Evolutionary conservation across 2,329 filamentous ascomycete species (phyloP).

Genomic region (Polytolypa hystricis): DNA sequence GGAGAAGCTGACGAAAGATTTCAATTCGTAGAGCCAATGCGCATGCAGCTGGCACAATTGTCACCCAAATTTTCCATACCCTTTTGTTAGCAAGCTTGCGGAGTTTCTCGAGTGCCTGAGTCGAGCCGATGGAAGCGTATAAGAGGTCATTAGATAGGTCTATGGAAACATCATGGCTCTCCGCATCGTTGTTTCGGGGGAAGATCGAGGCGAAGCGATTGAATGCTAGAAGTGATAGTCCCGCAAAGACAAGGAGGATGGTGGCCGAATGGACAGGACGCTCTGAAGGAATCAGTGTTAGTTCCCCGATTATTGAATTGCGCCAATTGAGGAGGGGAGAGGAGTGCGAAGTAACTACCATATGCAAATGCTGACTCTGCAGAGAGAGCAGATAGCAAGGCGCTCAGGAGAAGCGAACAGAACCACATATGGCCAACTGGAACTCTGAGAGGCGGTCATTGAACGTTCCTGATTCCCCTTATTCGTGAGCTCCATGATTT

Average conservation of each 20-base stretch:
- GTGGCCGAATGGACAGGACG: conserved; percentile 36
- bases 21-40: conserved; percentile 26
- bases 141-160: conserved; percentile 5
- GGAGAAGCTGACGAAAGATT: conserved; percentile 30
- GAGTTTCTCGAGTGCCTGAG: conserved; percentile 7
- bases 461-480: no score
- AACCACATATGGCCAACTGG: not conserved
- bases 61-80: conserved; percentile 16
- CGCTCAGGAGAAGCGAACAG: conserved; percentile 25
- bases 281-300: conserved; percentile 23
- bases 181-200: conserved; percentile 8
- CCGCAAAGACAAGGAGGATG: conserved; percentile 31
- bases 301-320: no score
- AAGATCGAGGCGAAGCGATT: conserved; percentile 22
- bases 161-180: conserved; percentile 5
- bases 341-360: conserved; percentile 24
- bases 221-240: conserved; percentile 26
- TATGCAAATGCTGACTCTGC: conserved; percentile 30
- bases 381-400: conserved; percentile 24
- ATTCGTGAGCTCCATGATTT: no score
- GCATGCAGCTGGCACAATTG: conserved; percentile 14
- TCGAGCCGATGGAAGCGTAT: not conserved
- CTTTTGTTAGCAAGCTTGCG: conserved; percentile 7
- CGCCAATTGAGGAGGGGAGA: not conserved
- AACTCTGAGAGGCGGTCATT: no score